Base-by-base conservation (phyloP, 495 filamentous ascomycete species). In the Podospora appendiculata region DNA sequence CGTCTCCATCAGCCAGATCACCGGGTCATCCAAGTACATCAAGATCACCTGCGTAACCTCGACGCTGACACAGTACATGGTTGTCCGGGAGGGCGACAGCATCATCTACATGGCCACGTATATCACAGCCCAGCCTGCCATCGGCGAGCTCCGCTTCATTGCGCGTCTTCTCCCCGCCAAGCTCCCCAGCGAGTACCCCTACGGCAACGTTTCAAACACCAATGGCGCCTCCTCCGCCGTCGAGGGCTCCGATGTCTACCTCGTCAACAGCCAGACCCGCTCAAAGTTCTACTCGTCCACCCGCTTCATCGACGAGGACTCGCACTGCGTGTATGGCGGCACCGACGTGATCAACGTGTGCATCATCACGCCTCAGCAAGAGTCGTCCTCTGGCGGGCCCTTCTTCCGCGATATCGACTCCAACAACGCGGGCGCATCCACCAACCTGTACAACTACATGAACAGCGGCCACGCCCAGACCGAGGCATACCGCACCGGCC, bases 271-370 rank as follows among this genome's bases (percentile, higher is more conserved):
- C 11, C 69, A 85, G 57, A 85, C 83, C 0, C 78, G 83, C 19
- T 80, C 76, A 63, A 86, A 86, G 63, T 86, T 86, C 70, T 86
- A 83, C 68, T 84, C 80, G 13, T 81, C 78, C 56, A 70, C 82
- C 12, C 71, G 80, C 0, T 85, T 85, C 65, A 85, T 86, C 66
- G 83, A 86, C 59, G 81, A 86, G 55, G 68, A 79, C 11, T 72
- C 75, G 8, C 81, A 85, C 56, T 86, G 83, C 66, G 75, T 79
- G 1, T 73, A 69, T 32, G 71, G 73, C 19, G 65, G 65, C 48
- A 58, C 62, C 40, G 72, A 74, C 41, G 66, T 72, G 13, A 66
- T 69, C 18, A 70, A 74, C 40, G 71, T 66, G n/a, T 82, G 79
- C 60, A 75, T 80, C 49, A 63, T 80, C 41, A 71, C 74, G 4